Base-by-base conservation (phyloP, 2,329 filamentous ascomycete genomes). In the Colletotrichum paranaense region DNA sequence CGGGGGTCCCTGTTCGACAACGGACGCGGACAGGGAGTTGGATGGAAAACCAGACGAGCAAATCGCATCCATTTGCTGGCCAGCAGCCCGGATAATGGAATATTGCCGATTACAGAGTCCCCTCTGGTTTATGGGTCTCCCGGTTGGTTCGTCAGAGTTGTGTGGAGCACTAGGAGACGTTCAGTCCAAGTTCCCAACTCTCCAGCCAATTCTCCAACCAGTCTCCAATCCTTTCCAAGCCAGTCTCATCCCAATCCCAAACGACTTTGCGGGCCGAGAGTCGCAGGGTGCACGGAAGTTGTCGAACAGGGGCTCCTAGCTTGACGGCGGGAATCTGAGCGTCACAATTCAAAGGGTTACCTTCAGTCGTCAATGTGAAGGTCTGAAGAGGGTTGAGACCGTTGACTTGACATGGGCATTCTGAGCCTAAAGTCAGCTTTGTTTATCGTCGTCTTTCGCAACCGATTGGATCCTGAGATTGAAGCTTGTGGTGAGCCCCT, bases 41-140 rank as follows among this genome's bases (percentile, higher is more conserved):
- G 16, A 38, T 56, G 55, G 26, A 59, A 55, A 60, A 65, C 60
- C 66, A 65, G 66, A 73, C 66, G 70, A 70, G 70, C 70, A 65
- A 73, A 64, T 73, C 59, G 70, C 66, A 70, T 64, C 67, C 60
- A 55, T 60, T 59, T 60, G 59, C 66, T 70, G 60, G 55, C 60
- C 46, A 30, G 59, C 28, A 65, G 60, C 59, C 59, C 70, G 70
- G 70, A 70, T 73, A 73, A 70, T 55, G 46, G 59, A 52, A 69
- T 70, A 65, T 62, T 65, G 16, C 53, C 66, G 56, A 63, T 62
- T 66, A 22, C 53, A 64, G n/a, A 26, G 38, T 30, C 22, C 12
- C 32, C 58, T 42, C 52, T 60, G 28, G 22, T 26, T 28, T 53
- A 38, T 56, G 56, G 63, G 46, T 72, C 53, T 56, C 68, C 56